phyloP scores from a whole-genome alignment of 176 grass and related monocot species.

The Areca catechu region DNA sequence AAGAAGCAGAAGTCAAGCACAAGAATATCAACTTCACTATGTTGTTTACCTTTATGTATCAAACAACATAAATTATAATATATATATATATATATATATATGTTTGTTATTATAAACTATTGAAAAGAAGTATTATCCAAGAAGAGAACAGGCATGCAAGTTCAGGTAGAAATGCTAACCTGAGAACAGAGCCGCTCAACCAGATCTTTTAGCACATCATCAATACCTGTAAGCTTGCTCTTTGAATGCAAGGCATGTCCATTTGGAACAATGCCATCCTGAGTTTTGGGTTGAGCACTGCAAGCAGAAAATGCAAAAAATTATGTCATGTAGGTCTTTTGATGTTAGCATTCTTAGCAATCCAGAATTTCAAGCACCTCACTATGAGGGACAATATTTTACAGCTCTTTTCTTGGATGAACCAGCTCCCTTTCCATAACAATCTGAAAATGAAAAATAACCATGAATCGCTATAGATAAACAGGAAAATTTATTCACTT shows the following conservation, averaged over 20 bases:
- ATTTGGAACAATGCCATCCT: conserved; percentile 48
- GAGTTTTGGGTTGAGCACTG: conserved; percentile 62
- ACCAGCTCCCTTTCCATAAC: conserved; percentile 90
- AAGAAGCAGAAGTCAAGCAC: too few species aligned
- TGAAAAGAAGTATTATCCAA: too few species aligned
- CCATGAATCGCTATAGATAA: too few species aligned
- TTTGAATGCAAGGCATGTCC: conserved; percentile 80
- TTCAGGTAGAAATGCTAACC: conserved; percentile 33
- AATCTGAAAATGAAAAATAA: conserved; percentile 33
- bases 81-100: too few species aligned
- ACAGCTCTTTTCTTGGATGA: conserved; percentile 87
- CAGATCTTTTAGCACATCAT: conserved; percentile 68
- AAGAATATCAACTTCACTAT: too few species aligned
- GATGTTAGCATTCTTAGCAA: neutral
- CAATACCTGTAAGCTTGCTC: conserved; percentile 61
- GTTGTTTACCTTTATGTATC: too few species aligned
- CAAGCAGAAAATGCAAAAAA: conserved; percentile 1
- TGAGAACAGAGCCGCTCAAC: conserved; percentile 90
- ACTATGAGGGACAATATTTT: conserved; percentile 76
- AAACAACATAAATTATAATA: too few species aligned
- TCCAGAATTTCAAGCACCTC: conserved; percentile 31
- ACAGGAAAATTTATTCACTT: too few species aligned
- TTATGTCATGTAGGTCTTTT: too few species aligned
- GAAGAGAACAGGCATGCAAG: too few species aligned
- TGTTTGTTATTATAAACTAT: too few species aligned